phyloP scores from a whole-genome alignment of 805 yeast genomes.

The Vanderwaltozyma yarrowii region DNA sequence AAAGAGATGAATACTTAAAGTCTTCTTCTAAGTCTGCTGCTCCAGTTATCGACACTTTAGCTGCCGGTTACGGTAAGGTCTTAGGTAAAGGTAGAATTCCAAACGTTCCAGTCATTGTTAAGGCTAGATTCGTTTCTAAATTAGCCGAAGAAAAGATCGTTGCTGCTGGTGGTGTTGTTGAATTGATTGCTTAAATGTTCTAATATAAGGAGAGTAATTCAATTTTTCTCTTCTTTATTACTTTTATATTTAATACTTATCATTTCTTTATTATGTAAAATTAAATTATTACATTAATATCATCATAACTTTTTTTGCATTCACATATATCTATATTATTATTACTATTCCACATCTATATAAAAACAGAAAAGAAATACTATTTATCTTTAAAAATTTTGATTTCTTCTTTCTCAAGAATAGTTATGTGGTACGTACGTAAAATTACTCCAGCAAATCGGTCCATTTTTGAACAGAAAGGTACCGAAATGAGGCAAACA shows the following conservation, averaged over 20 bases:
- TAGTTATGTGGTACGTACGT: too few relatives aligned
- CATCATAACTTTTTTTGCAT: neutral
- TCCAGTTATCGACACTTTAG: conserved; percentile 98
- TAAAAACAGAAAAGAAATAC: too few relatives aligned
- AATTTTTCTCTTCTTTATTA: neutral
- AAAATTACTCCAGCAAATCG: too few relatives aligned
- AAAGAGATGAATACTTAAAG: conserved; percentile 88
- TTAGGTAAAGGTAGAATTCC: conserved; percentile 99
- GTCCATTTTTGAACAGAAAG: too few relatives aligned
- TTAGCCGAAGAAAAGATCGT: conserved; percentile 99
- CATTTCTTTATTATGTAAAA: neutral
- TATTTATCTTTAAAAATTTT: too few relatives aligned
- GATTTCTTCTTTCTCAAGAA: too few relatives aligned
- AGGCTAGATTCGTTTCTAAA: conserved; percentile 98
- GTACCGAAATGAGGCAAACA: too few relatives aligned
- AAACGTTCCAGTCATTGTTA: conserved; percentile 95
- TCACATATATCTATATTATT: neutral
- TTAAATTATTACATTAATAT: neutral
- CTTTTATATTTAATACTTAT: neutral
- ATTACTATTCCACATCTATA: too few relatives aligned
- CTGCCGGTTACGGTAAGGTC: conserved; percentile 99
- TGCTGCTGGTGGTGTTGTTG: conserved; percentile 99
- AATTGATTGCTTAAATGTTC: conserved; percentile 81
- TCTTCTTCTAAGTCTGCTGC: conserved; percentile 82
- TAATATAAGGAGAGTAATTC: conserved; percentile 1